These are phyloP conservation scores for Alectoria sarmentosa DNA, from an alignment of 495 filamentous ascomycete genomes.

Conservation along the genomic window DNA sequence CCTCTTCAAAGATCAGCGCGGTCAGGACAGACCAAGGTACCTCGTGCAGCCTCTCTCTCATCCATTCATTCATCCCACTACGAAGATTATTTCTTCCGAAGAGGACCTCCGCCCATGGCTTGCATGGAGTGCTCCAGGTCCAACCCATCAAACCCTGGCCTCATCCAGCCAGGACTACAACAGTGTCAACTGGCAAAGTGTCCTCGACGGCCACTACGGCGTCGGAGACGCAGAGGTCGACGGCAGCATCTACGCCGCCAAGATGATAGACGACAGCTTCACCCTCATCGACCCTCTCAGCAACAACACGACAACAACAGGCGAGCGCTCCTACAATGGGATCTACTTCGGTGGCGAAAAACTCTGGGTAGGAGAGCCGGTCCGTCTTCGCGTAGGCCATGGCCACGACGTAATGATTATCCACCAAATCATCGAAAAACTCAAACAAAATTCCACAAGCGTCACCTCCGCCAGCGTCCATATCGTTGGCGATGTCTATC, in stretches of 20 bases:
- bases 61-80: constrained; percentile 34
- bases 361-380: constrained; percentile 52
- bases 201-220: constrained; percentile 36
- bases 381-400: constrained; percentile 38
- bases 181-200: constrained; percentile 44
- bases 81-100: constrained; percentile 35
- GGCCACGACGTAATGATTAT: constrained; percentile 49
- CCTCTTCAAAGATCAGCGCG: constrained; percentile 22
- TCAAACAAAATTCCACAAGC: constrained; percentile 21
- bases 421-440: constrained; percentile 30
- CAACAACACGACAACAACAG: constrained; percentile 32
- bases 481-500: constrained; percentile 44
- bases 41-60: constrained; percentile 47
- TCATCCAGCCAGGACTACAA: constrained; percentile 35
- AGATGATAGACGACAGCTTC: constrained; percentile 49
- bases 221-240: constrained; percentile 48
- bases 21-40: constrained; percentile 32
- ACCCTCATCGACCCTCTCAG: constrained; percentile 44
- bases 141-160: constrained; percentile 28
- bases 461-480: constrained; percentile 26
- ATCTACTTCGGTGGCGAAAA: constrained; percentile 58
- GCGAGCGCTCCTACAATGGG: constrained; percentile 45
- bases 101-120: constrained; percentile 49
- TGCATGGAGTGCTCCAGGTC: constrained; percentile 51
- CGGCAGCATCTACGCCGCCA: constrained; percentile 54